Conservation (phyloP, 768 basidiomycete species). For the Lactifluus subvellereus region DNA sequence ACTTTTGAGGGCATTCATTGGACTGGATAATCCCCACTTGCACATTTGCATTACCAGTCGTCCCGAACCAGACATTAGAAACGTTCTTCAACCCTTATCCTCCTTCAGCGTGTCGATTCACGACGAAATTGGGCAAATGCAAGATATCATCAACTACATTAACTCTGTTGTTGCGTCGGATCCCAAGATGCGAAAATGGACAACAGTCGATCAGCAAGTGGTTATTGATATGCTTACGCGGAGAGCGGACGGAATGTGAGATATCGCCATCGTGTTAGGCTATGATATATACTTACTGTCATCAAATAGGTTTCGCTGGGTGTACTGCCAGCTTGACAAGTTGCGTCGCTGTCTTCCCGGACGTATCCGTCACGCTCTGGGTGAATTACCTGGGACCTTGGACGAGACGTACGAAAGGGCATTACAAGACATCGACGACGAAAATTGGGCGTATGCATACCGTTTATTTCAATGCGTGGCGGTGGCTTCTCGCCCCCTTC, state of each 20-base stretch:
- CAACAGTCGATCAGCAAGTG: neutral
- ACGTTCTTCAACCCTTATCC: neutral
- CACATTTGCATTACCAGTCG: too few species aligned
- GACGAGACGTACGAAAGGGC: neutral
- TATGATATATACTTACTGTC: too few species aligned
- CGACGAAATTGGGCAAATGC: neutral
- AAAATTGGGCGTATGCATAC: neutral
- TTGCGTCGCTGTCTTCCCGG: too few species aligned
- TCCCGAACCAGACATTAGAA: too few species aligned
- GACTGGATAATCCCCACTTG: too few species aligned
- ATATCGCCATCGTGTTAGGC: too few species aligned
- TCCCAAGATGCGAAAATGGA: neutral
- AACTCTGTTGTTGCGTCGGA: neutral
- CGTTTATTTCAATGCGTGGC: conserved; percentile 1
- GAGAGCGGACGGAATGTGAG: neutral
- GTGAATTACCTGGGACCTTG: neutral
- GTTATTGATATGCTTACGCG: too few species aligned
- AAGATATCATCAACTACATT: neutral
- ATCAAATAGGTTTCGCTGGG: neutral
- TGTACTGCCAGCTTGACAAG: neutral
- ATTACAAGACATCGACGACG: neutral
- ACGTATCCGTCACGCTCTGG: neutral
- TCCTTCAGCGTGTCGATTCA: neutral
- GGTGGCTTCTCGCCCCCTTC: neutral
- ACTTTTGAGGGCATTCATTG: too few species aligned